Evolutionary conservation across 164 flowering plant genomes (phyloP).

Genomic region (Stephania japonica): DNA sequence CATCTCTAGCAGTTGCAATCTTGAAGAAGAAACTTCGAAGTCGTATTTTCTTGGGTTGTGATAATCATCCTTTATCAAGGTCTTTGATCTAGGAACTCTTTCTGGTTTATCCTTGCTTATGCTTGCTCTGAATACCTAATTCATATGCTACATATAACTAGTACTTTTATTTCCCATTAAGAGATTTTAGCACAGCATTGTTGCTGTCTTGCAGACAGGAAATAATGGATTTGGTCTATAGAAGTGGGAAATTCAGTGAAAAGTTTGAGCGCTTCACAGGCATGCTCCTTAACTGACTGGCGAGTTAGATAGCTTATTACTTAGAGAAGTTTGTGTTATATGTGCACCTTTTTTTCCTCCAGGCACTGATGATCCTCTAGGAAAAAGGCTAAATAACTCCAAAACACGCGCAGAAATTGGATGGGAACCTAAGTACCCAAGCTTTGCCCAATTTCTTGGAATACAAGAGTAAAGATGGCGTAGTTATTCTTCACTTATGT

Average conservation of each 20-base stretch:
- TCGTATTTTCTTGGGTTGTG: slow-evolving; percentile 84
- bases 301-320: not conserved
- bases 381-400: slow-evolving; percentile 61
- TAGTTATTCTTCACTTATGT: not conserved
- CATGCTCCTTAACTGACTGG: slow-evolving; percentile 6
- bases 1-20: slow-evolving; percentile 71
- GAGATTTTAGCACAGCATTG: not conserved
- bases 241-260: slow-evolving; percentile 66
- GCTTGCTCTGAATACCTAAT: no score
- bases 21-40: slow-evolving; percentile 64
- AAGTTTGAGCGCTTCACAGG: slow-evolving; percentile 52
- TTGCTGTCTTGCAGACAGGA: slow-evolving; percentile 49
- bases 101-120: not conserved
- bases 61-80: slow-evolving; percentile 94
- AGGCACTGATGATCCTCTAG: slow-evolving; percentile 62
- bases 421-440: slow-evolving; percentile 73
- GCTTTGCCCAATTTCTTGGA: slow-evolving; percentile 57
- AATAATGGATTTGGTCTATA: slow-evolving; percentile 70
- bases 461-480: slow-evolving; percentile 13
- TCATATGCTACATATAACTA: no score
- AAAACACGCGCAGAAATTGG: slow-evolving; percentile 60
- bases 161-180: not conserved
- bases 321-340: not conserved
- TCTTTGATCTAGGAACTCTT: slow-evolving; percentile 12
- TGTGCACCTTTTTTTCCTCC: slow-evolving; percentile 7